Conservation (phyloP, 441 rosid species). For the Syzygium syzygioides region DNA sequence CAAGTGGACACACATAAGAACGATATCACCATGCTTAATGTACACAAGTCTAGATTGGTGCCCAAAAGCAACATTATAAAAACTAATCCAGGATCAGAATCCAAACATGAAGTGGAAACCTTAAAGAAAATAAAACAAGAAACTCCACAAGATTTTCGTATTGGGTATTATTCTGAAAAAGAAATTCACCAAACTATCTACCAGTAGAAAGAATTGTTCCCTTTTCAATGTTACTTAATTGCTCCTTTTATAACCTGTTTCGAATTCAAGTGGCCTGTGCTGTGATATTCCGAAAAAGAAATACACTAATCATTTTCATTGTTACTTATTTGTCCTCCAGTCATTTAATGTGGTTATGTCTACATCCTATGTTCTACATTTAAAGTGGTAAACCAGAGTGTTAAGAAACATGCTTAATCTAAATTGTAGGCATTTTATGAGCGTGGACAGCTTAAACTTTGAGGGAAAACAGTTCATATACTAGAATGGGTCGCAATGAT, state of each 20-base stretch:
- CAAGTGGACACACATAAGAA: conserved; percentile 19
- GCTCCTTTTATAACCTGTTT: neutral
- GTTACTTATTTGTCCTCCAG: neutral
- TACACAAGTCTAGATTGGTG: neutral
- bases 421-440: neutral
- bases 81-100: neutral
- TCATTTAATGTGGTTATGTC: neutral
- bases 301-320: neutral
- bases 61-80: neutral
- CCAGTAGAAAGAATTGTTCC: neutral
- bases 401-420: neutral
- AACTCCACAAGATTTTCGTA: neutral
- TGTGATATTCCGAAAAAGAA: neutral
- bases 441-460: neutral
- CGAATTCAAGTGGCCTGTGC: neutral
- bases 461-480: neutral
- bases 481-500: neutral
- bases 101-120: neutral
- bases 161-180: neutral
- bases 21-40: conserved; percentile 4
- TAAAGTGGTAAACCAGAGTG: neutral
- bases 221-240: neutral
- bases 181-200: neutral
- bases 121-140: neutral
- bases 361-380: neutral